phyloP scores from a whole-genome alignment of 306 rosid species.

The Cicer arietinum region DNA sequence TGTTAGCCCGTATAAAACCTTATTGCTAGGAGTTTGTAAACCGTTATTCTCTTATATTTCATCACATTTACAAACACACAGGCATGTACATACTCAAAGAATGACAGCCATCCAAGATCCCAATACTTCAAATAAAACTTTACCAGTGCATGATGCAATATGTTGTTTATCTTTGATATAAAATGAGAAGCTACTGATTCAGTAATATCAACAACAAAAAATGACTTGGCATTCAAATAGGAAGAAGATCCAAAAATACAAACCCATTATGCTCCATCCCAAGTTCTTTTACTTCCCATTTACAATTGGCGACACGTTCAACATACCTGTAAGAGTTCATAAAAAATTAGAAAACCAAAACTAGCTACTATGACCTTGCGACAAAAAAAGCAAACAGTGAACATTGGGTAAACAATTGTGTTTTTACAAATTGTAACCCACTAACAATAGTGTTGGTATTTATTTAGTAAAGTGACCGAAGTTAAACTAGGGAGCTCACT shows the following conservation, averaged over 20 bases:
- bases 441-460: background rate
- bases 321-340: constrained; percentile 69
- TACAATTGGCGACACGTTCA: constrained; percentile 88
- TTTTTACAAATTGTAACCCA: constrained; percentile 32
- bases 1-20: constrained; percentile 4
- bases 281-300: constrained; percentile 97
- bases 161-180: constrained; percentile 24
- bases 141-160: constrained; percentile 3
- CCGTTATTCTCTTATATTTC: constrained; percentile 20
- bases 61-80: constrained; percentile 7
- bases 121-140: constrained; percentile 22
- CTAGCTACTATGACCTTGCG: background rate
- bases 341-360: constrained; percentile 31
- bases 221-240: constrained; percentile 33
- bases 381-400: constrained; percentile 5
- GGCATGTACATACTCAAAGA: constrained; percentile 16
- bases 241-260: constrained; percentile 50
- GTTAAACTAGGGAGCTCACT: constrained; percentile 21
- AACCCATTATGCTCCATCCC: constrained; percentile 98
- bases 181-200: background rate
- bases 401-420: constrained; percentile 1
- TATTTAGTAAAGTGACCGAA: constrained; percentile 3
- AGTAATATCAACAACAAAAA: constrained; percentile 26
- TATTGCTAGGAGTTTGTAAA: constrained; percentile 17
- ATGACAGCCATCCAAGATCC: constrained; percentile 9